Percentiles rank a stretch among this genome's conserved stretches.
These are phyloP conservation scores for Myxozyma sirexii DNA, from an alignment of 805 yeast genomes.

Conservation along the genomic window DNA sequence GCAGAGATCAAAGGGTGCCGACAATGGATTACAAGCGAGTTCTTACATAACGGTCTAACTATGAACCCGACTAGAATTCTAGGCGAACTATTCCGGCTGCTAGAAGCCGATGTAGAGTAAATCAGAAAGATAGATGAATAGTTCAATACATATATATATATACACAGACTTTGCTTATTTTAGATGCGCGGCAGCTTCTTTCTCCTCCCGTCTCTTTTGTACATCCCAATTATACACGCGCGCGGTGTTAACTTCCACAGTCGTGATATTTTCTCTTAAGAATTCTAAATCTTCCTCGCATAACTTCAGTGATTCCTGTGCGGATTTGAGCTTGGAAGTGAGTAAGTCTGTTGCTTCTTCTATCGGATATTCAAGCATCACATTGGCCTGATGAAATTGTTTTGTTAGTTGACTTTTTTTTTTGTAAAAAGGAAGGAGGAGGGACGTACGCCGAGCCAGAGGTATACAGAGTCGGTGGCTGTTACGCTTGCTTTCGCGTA, in stretches of 20 bases:
- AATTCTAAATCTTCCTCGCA: conserved; percentile 86
- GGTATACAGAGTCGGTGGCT: conserved; percentile 65
- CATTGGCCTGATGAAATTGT: conserved; percentile 65
- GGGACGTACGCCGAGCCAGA: conserved; percentile 77
- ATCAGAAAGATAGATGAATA: neutral
- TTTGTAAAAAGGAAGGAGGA: neutral
- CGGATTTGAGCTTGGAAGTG: conserved; percentile 60
- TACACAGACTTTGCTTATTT: too few relatives aligned
- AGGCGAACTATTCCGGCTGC: conserved; percentile 44
- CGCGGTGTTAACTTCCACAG: conserved; percentile 97
- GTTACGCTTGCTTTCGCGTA: conserved; percentile 79
- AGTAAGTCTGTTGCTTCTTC: conserved; percentile 82
- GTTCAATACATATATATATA: too few relatives aligned
- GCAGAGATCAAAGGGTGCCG: conserved; percentile 44
- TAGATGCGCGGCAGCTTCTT: conserved; percentile 8
- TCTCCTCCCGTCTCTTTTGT: conserved; percentile 39
- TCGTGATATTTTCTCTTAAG: conserved; percentile 84
- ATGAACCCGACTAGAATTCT: conserved; percentile 46
- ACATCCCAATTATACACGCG: conserved; percentile 52
- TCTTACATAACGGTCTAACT: conserved; percentile 50
- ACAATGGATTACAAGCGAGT: conserved; percentile 50
- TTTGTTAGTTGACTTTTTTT: neutral
- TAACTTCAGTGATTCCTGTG: conserved; percentile 57
- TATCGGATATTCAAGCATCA: conserved; percentile 92
- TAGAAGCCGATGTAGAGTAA: conserved; percentile 47